Conservation (phyloP, 257 asterid genomes). For the Primulina eburnea region DNA sequence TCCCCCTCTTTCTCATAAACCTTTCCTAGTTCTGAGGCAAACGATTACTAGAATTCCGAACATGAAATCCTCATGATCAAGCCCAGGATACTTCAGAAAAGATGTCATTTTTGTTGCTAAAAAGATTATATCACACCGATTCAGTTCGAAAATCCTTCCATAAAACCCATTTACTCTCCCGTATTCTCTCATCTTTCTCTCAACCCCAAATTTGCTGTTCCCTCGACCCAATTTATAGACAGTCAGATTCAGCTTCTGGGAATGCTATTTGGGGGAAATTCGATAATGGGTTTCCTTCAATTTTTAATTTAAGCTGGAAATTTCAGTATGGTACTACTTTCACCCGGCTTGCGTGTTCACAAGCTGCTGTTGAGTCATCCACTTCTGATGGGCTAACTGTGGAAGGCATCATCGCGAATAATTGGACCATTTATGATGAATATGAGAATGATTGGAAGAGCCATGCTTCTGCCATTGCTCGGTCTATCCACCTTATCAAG, state of each 20-base stretch:
- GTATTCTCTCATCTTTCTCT: constrained; percentile 34
- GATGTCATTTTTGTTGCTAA: constrained; percentile 51
- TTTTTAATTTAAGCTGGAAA: constrained; percentile 26
- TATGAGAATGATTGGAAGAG: constrained; percentile 83
- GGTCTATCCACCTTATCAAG: constrained; percentile 79
- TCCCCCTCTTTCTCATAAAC: constrained; percentile 23
- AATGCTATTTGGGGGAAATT: constrained; percentile 13
- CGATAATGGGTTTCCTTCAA: constrained; percentile 24
- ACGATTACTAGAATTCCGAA: not conserved
- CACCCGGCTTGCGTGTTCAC: constrained; percentile 45
- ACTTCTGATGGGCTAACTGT: constrained; percentile 81
- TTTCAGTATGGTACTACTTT: constrained; percentile 25
- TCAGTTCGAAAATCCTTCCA: constrained; percentile 27
- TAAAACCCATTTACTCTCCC: constrained; percentile 12
- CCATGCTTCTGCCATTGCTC: constrained; percentile 89
- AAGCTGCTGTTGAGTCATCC: constrained; percentile 57
- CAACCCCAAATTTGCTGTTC: constrained; percentile 29
- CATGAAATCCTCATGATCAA: constrained; percentile 13
- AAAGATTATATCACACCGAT: constrained; percentile 30
- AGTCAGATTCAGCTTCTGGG: constrained; percentile 27
- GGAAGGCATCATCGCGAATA: constrained; percentile 68
- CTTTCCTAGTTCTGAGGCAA: constrained; percentile 24
- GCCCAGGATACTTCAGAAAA: constrained; percentile 16
- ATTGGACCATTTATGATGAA: constrained; percentile 72
- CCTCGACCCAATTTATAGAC: constrained; percentile 22